Conservation (phyloP, 768 basidiomycete species). For the Mycena belliarum region DNA sequence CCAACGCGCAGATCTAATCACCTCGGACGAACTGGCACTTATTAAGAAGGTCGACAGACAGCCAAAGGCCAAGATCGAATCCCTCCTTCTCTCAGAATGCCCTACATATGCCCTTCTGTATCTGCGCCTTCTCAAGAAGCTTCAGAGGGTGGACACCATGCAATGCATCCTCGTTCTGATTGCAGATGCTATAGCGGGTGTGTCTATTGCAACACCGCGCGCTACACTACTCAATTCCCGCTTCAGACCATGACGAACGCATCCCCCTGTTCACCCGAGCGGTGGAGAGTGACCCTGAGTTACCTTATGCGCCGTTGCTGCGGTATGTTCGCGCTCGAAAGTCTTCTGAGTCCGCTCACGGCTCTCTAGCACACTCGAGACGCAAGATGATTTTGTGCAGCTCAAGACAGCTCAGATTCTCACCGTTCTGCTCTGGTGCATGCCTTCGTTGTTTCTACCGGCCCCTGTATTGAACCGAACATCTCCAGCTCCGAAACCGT, state of each 20-base stretch:
- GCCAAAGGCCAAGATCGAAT: slow-evolving; percentile 69
- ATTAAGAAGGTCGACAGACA: slow-evolving; percentile 92
- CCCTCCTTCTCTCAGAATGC: slow-evolving; percentile 80
- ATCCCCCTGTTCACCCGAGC: slow-evolving; percentile 72
- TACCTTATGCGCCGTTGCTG: slow-evolving; percentile 80
- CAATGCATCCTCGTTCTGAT: slow-evolving; percentile 85
- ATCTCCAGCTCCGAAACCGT: slow-evolving; percentile 48
- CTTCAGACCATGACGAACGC: slow-evolving; percentile 82
- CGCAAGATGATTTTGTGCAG: slow-evolving; percentile 94
- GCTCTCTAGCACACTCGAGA: slow-evolving; percentile 65
- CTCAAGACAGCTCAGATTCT: slow-evolving; percentile 87
- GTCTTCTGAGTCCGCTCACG: slow-evolving; percentile 10
- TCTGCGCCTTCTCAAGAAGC: slow-evolving; percentile 82
- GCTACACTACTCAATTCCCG: neutral
- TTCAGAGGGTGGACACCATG: slow-evolving; percentile 84
- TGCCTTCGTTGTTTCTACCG: slow-evolving; percentile 3
- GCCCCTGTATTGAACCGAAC: slow-evolving; percentile 3
- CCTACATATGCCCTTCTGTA: slow-evolving; percentile 84
- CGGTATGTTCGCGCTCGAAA: slow-evolving; percentile 44
- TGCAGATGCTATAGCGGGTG: slow-evolving; percentile 84
- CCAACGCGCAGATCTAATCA: slow-evolving; percentile 90
- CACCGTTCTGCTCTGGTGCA: slow-evolving; percentile 79
- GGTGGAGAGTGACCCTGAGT: slow-evolving; percentile 66
- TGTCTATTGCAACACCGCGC: slow-evolving; percentile 21
- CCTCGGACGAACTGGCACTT: slow-evolving; percentile 80